Percentiles rank a stretch among this genome's conserved stretches.
Conservation (phyloP, 202 grass and related monocot species). For the Musa balbisiana region DNA sequence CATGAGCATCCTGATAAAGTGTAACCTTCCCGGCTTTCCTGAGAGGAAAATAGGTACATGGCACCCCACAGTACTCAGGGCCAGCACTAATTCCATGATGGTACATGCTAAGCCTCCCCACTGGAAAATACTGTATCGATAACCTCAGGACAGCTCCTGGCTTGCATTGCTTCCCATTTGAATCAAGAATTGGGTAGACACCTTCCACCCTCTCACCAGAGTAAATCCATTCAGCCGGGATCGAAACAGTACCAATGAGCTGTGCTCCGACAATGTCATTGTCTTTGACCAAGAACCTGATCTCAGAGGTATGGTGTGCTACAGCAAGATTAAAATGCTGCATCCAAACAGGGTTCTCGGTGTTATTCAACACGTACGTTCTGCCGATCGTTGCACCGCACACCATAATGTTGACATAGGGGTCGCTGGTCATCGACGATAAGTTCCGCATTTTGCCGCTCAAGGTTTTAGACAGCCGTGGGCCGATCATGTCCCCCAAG, state of each 20-base stretch:
- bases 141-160: constrained; percentile 41
- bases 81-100: constrained; percentile 5
- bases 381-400: not conserved
- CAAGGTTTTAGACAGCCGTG: not conserved
- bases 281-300: constrained; percentile 72
- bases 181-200: constrained; percentile 39
- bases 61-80: constrained; percentile 40
- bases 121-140: constrained; percentile 35
- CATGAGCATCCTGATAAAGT: constrained; percentile 83
- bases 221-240: constrained; percentile 42
- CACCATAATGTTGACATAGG: constrained; percentile 2
- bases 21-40: constrained; percentile 51
- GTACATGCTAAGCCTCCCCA: not conserved
- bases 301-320: constrained; percentile 49
- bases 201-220: constrained; percentile 42
- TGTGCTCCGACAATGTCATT: constrained; percentile 62
- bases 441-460: not conserved
- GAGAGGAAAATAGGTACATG: constrained; percentile 67
- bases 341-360: constrained; percentile 47
- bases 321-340: constrained; percentile 67
- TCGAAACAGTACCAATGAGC: constrained; percentile 53
- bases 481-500: not conserved
- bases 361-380: constrained; percentile 3
- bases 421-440: constrained; percentile 7
- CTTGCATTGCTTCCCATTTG: constrained; percentile 56